Conservation (phyloP, 805 yeast species). For the Starmerella tilneyi region DNA sequence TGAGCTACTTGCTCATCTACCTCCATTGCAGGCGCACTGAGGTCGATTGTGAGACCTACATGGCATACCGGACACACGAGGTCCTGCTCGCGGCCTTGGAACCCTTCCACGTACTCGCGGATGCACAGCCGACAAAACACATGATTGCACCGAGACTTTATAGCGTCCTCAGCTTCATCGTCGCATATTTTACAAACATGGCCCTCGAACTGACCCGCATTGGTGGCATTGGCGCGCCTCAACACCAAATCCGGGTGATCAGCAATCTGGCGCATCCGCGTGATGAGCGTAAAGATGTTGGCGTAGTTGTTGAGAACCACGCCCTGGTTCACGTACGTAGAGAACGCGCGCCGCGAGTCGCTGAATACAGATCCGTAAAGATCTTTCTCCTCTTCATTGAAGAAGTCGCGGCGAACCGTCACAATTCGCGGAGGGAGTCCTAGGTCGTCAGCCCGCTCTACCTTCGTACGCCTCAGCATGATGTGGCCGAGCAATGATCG, state of each 20-base stretch:
- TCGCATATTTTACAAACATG: conserved; percentile 89
- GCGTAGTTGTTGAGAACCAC: conserved; percentile 95
- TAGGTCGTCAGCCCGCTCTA: conserved; percentile 93
- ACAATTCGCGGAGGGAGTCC: conserved; percentile 96
- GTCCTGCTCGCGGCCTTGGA: conserved; percentile 44
- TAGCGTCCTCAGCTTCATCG: conserved; percentile 97
- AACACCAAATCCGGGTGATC: conserved; percentile 96
- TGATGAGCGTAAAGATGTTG: conserved; percentile 87
- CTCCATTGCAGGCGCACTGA: conserved; percentile 68
- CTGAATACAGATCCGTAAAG: conserved; percentile 77
- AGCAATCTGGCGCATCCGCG: conserved; percentile 95
- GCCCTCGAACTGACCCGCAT: conserved; percentile 36
- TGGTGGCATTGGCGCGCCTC: conserved; percentile 40
- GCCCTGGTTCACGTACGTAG: conserved; percentile 90
- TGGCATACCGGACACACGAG: conserved; percentile 94
- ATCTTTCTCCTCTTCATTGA: conserved; percentile 93
- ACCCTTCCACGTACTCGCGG: conserved; percentile 75
- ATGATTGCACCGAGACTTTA: conserved; percentile 89
- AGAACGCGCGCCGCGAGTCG: conserved; percentile 77
- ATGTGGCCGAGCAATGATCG: conserved; percentile 64
- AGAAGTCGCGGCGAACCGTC: conserved; percentile 72
- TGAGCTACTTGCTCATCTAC: conserved; percentile 43
- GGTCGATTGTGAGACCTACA: conserved; percentile 79
- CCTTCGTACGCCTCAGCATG: conserved; percentile 89
- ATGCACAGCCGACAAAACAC: conserved; percentile 87